phyloP scores from a whole-genome alignment of 1,284 basidiomycete species.

The Anthracocystis walkeri region DNA sequence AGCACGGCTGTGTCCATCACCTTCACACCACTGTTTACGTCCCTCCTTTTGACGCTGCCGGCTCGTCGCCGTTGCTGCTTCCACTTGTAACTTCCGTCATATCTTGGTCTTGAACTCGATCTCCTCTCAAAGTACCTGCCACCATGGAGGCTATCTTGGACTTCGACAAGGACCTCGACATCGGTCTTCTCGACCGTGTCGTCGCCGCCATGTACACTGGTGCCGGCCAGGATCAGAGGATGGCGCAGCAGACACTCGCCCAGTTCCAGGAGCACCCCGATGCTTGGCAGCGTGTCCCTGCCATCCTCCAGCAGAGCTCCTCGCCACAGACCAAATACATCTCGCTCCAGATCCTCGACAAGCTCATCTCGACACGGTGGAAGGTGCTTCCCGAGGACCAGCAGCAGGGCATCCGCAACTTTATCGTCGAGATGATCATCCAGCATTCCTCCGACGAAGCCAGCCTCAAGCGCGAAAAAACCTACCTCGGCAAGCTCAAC shows the following conservation, averaged over 20 bases:
- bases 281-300: conserved; percentile 96
- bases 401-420: conserved; percentile 85
- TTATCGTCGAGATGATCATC: conserved; percentile 92
- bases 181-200: conserved; percentile 67
- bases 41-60: conserved; percentile 10
- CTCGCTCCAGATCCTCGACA: conserved; percentile 68
- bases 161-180: conserved; percentile 67
- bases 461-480: conserved; percentile 89
- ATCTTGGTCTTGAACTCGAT: not conserved
- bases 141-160: conserved; percentile 65
- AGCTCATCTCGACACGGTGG: conserved; percentile 93
- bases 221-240: conserved; percentile 60
- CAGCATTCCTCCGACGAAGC: conserved; percentile 84
- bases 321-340: conserved; percentile 85
- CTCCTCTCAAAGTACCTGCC: not conserved
- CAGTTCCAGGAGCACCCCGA: conserved; percentile 98
- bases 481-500: conserved; percentile 96
- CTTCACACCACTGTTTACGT: conserved; percentile 3
- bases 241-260: conserved; percentile 66
- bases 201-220: conserved; percentile 67
- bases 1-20: not conserved
- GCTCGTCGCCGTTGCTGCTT: not conserved
- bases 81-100: not conserved
- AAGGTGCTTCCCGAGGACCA: conserved; percentile 95
- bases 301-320: conserved; percentile 85